Conservation (phyloP, 1,284 basidiomycete genomes). For the Porodaedalea pini region DNA sequence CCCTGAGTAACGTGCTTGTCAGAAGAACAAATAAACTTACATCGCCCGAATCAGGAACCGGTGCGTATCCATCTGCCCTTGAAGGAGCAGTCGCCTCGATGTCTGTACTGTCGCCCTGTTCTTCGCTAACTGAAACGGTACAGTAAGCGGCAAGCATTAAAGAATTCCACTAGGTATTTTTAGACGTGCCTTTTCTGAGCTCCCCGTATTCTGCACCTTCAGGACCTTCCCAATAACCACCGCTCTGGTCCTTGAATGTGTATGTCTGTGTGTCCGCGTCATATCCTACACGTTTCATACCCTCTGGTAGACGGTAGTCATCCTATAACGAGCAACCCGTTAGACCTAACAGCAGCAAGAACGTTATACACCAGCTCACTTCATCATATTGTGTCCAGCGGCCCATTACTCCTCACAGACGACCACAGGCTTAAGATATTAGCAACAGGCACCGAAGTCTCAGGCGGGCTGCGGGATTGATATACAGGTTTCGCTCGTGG, state of each 20-base stretch:
- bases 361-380: not conserved
- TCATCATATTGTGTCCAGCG: constrained; percentile 22
- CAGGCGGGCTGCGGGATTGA: too few species aligned
- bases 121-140: constrained; percentile 21
- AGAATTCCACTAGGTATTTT: not conserved
- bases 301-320: constrained; percentile 39
- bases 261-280: constrained; percentile 41
- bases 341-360: not conserved
- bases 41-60: constrained; percentile 43
- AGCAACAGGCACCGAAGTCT: not conserved
- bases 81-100: constrained; percentile 49
- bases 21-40: constrained; percentile 37
- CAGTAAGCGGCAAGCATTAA: not conserved
- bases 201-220: constrained; percentile 36
- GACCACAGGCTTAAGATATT: not conserved
- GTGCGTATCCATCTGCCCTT: constrained; percentile 52
- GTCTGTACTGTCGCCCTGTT: constrained; percentile 39
- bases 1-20: not conserved
- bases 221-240: constrained; percentile 36
- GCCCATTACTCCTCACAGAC: constrained; percentile 5
- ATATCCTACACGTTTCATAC: constrained; percentile 42
- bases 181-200: constrained; percentile 33
- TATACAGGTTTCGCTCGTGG: not conserved
- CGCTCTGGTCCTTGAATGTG: constrained; percentile 33
- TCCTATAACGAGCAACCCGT: constrained; percentile 29